These are phyloP conservation scores for Chlamydomonas sp. DNA, from an alignment of 139 green algal genomes.

Conservation along the genomic window DNA sequence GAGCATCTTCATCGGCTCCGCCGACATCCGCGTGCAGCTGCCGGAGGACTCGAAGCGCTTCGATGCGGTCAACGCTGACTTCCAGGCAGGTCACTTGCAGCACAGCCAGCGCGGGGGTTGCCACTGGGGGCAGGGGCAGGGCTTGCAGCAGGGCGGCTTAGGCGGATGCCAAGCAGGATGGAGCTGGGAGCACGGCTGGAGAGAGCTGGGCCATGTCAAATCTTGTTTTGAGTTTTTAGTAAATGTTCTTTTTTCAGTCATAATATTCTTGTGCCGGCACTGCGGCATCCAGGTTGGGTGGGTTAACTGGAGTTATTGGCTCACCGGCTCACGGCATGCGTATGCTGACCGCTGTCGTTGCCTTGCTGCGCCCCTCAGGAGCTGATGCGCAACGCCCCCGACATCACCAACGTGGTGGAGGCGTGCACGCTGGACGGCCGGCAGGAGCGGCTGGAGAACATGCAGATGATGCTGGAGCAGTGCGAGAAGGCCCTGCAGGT, in stretches of 20 bases:
- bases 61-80: slow-evolving; percentile 86
- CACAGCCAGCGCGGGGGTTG: no score
- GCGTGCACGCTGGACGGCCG: slow-evolving; percentile 89
- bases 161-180: not conserved
- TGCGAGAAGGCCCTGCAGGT: slow-evolving; percentile 94
- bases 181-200: no score
- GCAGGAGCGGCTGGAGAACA: slow-evolving; percentile 88
- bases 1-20: slow-evolving; percentile 89
- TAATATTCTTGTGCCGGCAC: no score
- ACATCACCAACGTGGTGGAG: slow-evolving; percentile 88
- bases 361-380: slow-evolving; percentile 52
- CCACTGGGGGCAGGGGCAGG: not conserved
- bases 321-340: not conserved
- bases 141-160: not conserved
- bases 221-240: no score
- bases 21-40: slow-evolving; percentile 93
- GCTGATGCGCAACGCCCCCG: slow-evolving; percentile 79
- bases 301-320: not conserved
- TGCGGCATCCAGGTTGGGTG: no score
- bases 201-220: no score
- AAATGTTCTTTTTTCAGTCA: no score
- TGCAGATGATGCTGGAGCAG: slow-evolving; percentile 89
- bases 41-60: slow-evolving; percentile 91
- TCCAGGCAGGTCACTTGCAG: slow-evolving; percentile 58
- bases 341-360: not conserved